These are phyloP conservation scores for Arthrobotrys conoides DNA, from an alignment of 2,329 filamentous ascomycete genomes.

Conservation along the genomic window DNA sequence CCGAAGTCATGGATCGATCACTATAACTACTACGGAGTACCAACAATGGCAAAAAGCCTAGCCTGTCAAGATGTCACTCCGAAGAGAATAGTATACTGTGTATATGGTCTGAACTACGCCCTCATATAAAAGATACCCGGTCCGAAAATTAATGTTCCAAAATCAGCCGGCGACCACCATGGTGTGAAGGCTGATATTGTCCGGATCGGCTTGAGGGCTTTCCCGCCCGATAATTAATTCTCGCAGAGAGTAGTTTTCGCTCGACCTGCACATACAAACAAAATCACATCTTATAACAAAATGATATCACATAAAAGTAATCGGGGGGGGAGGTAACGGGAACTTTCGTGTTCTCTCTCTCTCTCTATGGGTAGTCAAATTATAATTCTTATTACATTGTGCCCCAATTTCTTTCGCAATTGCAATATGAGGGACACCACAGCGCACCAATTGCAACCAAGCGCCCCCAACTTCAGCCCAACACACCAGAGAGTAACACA, in stretches of 20 bases:
- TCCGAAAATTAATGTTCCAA: conserved; percentile 38
- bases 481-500: conserved; percentile 4
- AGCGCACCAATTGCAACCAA: background rate
- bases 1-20: conserved; percentile 5
- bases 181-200: conserved; percentile 17
- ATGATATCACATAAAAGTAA: conserved; percentile 11
- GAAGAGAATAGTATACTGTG: conserved; percentile 15
- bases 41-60: conserved; percentile 20
- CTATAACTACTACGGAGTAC: background rate
- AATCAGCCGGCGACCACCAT: conserved; percentile 42
- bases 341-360: conserved; percentile 7
- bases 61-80: conserved; percentile 28
- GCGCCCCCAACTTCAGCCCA: conserved; percentile 3
- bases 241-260: background rate
- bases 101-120: conserved; percentile 17
- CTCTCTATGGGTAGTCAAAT: background rate
- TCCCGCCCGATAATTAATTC: conserved; percentile 10
- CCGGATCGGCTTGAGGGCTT: conserved; percentile 34
- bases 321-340: conserved; percentile 27
- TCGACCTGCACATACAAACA: background rate
- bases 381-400: conserved; percentile 15
- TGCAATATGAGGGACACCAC: background rate
- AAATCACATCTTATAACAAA: background rate
- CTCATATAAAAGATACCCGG: conserved; percentile 16
- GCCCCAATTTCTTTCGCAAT: conserved; percentile 27